These are phyloP conservation scores for Passalora sequoiae DNA, from an alignment of 2,329 filamentous ascomycete species.

Conservation along the genomic window DNA sequence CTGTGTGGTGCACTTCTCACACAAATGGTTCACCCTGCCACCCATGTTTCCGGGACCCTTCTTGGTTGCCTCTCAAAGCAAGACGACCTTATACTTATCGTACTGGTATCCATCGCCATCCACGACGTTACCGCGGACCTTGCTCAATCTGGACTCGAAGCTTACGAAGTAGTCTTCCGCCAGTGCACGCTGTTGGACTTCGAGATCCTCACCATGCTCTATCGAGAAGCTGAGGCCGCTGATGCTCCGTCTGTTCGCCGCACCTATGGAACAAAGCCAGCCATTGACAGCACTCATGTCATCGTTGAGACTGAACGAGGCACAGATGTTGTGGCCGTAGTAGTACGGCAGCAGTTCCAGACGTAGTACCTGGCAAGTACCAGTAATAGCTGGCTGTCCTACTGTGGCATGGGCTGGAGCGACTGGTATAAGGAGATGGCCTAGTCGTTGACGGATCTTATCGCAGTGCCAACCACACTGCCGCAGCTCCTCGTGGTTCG, in stretches of 20 bases:
- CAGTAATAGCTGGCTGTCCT: neutral
- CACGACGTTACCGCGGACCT: neutral
- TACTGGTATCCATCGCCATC: slow-evolving; percentile 1
- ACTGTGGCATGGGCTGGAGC: neutral
- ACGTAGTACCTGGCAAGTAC: neutral
- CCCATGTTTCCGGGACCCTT: no score
- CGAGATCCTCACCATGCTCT: neutral
- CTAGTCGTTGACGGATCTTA: neutral
- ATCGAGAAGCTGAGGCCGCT: neutral
- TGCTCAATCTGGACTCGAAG: neutral
- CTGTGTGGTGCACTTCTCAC: no score
- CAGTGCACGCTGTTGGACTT: neutral
- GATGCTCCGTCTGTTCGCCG: neutral
- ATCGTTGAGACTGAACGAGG: neutral
- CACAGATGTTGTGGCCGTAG: neutral
- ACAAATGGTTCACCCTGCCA: no score
- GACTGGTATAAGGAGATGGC: neutral
- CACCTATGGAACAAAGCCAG: neutral
- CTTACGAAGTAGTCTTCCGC: neutral
- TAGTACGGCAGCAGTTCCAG: slow-evolving; percentile 1
- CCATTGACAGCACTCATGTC: no score
- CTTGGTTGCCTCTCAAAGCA: no score
- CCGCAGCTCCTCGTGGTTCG: neutral
- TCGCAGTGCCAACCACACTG: no score
- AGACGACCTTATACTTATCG: slow-evolving; percentile 2